Evolutionary conservation across 2,329 filamentous ascomycete species (phyloP), one percentile per base, ranked within the genome.

Genomic region (Leptographium galeiforme): DNA sequence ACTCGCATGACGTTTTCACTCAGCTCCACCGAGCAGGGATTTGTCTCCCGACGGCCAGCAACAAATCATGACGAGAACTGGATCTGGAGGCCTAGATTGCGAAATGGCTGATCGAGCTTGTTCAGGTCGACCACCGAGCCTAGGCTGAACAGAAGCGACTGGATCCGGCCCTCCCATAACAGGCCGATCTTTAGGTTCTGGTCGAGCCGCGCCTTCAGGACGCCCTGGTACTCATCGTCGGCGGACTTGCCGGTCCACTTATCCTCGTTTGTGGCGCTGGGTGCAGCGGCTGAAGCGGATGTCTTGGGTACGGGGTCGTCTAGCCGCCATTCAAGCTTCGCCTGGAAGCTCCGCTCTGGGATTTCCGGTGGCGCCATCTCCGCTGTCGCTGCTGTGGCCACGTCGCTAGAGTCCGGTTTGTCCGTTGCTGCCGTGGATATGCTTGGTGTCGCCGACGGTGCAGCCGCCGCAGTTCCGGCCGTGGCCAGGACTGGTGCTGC

Each of bases 131-230:
- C 81, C 50, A 82, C 87, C 54, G 89, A 88, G 11, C 93, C 93
- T 44, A 95, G 75, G 61, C 89, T 95, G 66, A 97, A 94, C 54
- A 98, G 76, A 55, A 98, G 72, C 60, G 95, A 91, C 71, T 97
- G 95, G 56, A 94, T 79, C 53, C 89, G 78, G 2, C 91, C 90
- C 66, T 97, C 91, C 91, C 93, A 98, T 25, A 97, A 70, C 50
- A 97, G 67, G 1, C 89, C 87, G 52, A 96, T 81, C 58, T 84
- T 84, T 71, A 89, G 83, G 60, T 90, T 86, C 70, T 96, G 90
- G 64, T 96, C 89, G 51, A 97, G 74, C 50, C 87, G 80, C 46
- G 90, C 85, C 69, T 97, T 98, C 59, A 98, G 70, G 36, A 97
- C 90, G 8, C 90, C 91, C 36, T 87, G 81, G 55, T 88, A 86